Evolutionary conservation across 176 grass and related monocot species (phyloP).

Genomic region (Aechmea fasciata): DNA sequence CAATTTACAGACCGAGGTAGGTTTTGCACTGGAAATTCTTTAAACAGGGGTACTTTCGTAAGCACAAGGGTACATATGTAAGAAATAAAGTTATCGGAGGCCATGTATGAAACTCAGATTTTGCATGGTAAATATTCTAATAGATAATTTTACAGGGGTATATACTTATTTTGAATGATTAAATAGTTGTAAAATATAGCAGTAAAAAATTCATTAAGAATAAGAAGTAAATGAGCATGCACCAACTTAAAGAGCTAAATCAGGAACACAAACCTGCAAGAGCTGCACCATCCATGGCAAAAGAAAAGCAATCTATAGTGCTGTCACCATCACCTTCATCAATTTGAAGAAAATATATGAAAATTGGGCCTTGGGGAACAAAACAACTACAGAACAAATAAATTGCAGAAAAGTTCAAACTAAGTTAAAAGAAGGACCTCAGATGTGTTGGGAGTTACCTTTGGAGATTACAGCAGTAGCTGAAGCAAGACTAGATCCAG

Average conservation of each 20-base stretch:
- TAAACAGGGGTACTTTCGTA: no score
- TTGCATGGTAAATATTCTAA: no score
- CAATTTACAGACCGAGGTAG: not conserved
- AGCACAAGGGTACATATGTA: no score
- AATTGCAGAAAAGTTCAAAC: not conserved
- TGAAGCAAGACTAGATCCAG: conserved; percentile 46
- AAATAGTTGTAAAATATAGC: not conserved
- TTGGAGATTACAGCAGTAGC: conserved; percentile 49
- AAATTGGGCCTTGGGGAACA: not conserved
- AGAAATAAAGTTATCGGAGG: no score
- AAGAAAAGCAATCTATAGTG: conserved; percentile 41
- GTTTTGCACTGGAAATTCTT: no score
- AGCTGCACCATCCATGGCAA: conserved; percentile 49
- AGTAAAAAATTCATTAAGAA: not conserved
- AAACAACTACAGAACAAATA: conserved; percentile 21
- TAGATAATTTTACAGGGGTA: not conserved
- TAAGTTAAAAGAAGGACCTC: conserved; percentile 13
- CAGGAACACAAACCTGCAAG: conserved; percentile 54
- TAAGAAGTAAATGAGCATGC: conserved; percentile 11
- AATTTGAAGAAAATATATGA: conserved; percentile 39
- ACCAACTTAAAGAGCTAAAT: conserved; percentile 1
- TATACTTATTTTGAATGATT: not conserved
- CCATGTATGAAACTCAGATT: no score
- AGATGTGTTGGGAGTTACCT: conserved; percentile 31
- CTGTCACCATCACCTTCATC: conserved; percentile 50